Evolutionary conservation across 805 yeast genomes (phyloP).

Genomic region (Metschnikowia cerradonensis): DNA sequence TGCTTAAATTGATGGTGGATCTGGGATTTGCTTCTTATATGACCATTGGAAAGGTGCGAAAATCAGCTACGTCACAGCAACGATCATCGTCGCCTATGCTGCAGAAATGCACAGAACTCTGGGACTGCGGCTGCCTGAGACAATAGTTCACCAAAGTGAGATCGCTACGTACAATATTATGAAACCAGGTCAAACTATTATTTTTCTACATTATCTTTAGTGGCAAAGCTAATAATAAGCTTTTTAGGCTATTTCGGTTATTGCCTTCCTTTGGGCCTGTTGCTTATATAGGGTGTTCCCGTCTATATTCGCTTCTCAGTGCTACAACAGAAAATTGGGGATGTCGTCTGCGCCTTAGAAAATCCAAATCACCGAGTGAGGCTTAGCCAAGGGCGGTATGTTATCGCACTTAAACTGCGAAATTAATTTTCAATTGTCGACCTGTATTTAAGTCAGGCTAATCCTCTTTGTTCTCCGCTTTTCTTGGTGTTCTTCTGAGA

Average conservation of each 20-base stretch:
- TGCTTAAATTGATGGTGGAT: not conserved
- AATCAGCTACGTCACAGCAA: conserved; percentile 4
- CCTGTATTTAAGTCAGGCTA: not conserved
- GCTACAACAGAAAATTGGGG: too few species aligned
- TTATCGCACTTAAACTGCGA: not conserved
- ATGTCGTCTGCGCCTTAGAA: not conserved
- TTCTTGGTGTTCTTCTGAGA: not conserved
- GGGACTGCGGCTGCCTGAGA: not conserved
- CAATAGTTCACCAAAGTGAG: not conserved
- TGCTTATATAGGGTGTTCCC: too few species aligned
- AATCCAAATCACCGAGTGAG: not conserved
- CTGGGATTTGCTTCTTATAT: not conserved
- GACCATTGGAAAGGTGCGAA: conserved; percentile 1
- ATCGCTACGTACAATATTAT: not conserved
- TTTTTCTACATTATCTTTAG: not conserved
- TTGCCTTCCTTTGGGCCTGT: too few species aligned
- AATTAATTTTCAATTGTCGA: not conserved
- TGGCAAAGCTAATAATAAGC: not conserved
- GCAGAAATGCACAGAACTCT: conserved; percentile 1
- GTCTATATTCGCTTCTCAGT: too few species aligned
- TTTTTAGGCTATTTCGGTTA: too few species aligned
- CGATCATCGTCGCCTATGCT: conserved; percentile 2
- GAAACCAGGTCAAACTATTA: not conserved
- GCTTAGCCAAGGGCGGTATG: not conserved
- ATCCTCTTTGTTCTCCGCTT: not conserved